Evolutionary conservation across 2,329 filamentous ascomycete genomes (phyloP), one percentile per base, ranked within the genome.

Genomic region (Monilinia polystroma): DNA sequence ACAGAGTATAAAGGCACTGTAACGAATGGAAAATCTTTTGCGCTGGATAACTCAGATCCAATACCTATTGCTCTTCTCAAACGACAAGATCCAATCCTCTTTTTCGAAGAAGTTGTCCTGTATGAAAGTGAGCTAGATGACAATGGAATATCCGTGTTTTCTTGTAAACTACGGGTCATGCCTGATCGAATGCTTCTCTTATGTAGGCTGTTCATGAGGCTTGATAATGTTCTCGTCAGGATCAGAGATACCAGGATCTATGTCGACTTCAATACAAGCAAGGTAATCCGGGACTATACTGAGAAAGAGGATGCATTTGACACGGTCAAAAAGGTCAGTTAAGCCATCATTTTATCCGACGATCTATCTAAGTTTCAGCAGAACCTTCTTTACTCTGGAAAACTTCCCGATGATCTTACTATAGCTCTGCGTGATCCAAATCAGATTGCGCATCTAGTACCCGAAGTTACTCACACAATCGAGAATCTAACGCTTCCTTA

Each of bases 121-220:
- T 99, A 96, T 78, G 95, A 99, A 81, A 96, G 96, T 80, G 95
- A 99, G 81, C 85, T 99, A 57, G 95, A 97, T 68, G 95, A 99
- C 78, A 99, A 99, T 76, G 95, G 95, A 69, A 95, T 98, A 73
- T 92, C 92, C 41, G 85, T 97, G 76, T 83, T 96, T 67, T 96
- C 89, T 69, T 92, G 90, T 79, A 99, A 99, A 82, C 82, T 98
- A 62, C 85, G 95, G 68, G 94, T 98, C 66, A 97, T 98, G 89
- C 92, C 93, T 66, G 87, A 89, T 73, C 84, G 95, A 66, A 87
- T 99, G 79, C 83, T 99, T 66, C 82, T 99, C 68, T 85, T 99
- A 4, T 87, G 87, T 71, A 85, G 95, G 32, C 89, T 97, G 76
- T 99, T 97, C 78, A 91, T 99, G 89, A 85, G 95, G 67, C 82